A percentile compares a stretch with the other conserved stretches of the same genome.
These are phyloP conservation scores for Penicillium bovifimosum DNA, from an alignment of 495 filamentous ascomycete species.

Conservation along the genomic window DNA sequence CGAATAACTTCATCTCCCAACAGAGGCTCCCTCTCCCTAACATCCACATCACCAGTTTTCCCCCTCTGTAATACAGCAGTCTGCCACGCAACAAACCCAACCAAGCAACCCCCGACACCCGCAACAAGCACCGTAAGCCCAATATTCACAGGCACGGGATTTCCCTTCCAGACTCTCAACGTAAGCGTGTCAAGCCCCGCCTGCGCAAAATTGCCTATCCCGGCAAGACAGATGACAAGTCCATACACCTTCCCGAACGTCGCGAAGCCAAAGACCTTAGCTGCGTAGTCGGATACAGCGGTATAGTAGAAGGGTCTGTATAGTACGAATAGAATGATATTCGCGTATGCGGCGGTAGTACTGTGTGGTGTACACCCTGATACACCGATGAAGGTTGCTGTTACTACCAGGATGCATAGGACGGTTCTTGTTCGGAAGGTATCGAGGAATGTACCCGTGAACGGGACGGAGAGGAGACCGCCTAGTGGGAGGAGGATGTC, in stretches of 20 bases:
- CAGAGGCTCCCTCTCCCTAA: slow-evolving; percentile 12
- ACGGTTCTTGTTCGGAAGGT: slow-evolving; percentile 67
- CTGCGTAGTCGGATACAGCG: slow-evolving; percentile 68
- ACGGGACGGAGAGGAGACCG: slow-evolving; percentile 77
- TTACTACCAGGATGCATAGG: slow-evolving; percentile 63
- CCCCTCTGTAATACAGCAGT: not conserved
- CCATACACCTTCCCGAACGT: slow-evolving; percentile 97
- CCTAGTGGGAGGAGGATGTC: slow-evolving; percentile 85
- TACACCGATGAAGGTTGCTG: slow-evolving; percentile 71
- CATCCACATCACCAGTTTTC: not conserved
- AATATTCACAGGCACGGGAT: slow-evolving; percentile 78
- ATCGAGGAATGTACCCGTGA: slow-evolving; percentile 82
- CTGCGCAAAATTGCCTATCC: slow-evolving; percentile 83
- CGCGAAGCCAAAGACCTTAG: slow-evolving; percentile 93
- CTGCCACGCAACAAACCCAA: slow-evolving; percentile 49
- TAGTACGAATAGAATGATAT: slow-evolving; percentile 69
- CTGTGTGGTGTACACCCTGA: slow-evolving; percentile 66
- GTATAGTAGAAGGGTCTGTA: slow-evolving; percentile 53
- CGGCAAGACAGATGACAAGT: slow-evolving; percentile 84
- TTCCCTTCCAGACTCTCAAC: slow-evolving; percentile 59
- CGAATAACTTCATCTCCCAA: not conserved
- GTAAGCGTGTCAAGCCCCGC: slow-evolving; percentile 75
- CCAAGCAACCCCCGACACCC: slow-evolving; percentile 52
- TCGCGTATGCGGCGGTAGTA: slow-evolving; percentile 64
- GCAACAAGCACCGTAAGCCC: slow-evolving; percentile 56